A percentile compares a stretch with the other conserved stretches of the same genome.
These are phyloP conservation scores for Aspergillus piperis DNA, from an alignment of 2,329 filamentous ascomycete species.

Conservation along the genomic window DNA sequence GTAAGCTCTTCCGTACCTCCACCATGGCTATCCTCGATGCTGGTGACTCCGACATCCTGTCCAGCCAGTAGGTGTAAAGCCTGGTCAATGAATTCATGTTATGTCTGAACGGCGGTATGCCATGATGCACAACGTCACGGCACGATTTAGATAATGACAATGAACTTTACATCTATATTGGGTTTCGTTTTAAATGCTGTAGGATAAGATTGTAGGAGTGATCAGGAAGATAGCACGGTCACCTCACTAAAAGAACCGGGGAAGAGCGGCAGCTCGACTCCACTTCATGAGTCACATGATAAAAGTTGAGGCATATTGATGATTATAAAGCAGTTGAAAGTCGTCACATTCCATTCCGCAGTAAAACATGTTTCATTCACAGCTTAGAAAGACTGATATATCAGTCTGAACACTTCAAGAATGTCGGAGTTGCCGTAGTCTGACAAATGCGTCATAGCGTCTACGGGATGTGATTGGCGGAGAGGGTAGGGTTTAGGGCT, in stretches of 20 bases:
- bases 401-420: neutral
- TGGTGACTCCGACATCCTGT: slow-evolving; percentile 97
- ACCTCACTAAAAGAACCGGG: neutral
- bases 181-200: neutral
- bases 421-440: slow-evolving; percentile 11
- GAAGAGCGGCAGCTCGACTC: neutral
- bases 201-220: neutral
- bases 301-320: neutral
- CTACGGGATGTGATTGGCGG: slow-evolving; percentile 27
- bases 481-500: slow-evolving; percentile 46
- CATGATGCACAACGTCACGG: slow-evolving; percentile 13
- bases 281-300: neutral
- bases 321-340: neutral
- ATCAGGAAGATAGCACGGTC: neutral
- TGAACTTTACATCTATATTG: slow-evolving; percentile 18
- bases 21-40: slow-evolving; percentile 97
- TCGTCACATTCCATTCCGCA: neutral
- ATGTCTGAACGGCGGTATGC: slow-evolving; percentile 23
- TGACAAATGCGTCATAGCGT: slow-evolving; percentile 27
- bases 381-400: neutral
- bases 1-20: slow-evolving; percentile 98
- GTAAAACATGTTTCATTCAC: neutral
- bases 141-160: slow-evolving; percentile 29
- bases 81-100: slow-evolving; percentile 20
- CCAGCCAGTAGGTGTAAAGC: slow-evolving; percentile 34